Conservation (phyloP, 768 basidiomycete genomes). For the Pholiota conissans region DNA sequence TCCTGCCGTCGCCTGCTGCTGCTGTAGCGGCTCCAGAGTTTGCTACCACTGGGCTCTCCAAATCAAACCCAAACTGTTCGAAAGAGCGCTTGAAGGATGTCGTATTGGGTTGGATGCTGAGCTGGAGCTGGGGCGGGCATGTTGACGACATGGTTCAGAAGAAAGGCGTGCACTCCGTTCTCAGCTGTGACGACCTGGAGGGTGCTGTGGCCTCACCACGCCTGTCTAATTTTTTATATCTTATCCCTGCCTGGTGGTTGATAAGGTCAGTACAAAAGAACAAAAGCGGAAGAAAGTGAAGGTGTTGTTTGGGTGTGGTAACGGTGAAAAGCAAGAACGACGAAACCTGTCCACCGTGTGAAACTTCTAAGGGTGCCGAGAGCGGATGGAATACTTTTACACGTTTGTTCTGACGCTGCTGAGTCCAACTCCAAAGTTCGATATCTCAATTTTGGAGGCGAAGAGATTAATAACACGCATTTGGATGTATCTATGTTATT, state of each 20-base stretch:
- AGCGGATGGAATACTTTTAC: no score
- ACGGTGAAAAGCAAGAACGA: background rate
- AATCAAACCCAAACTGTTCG: slow-evolving; percentile 57
- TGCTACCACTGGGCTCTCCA: slow-evolving; percentile 42
- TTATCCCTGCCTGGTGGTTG: background rate
- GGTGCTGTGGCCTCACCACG: background rate
- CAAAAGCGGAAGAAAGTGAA: background rate
- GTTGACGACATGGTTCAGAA: slow-evolving; percentile 33
- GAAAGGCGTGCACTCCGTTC: slow-evolving; percentile 1
- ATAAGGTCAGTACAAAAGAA: background rate
- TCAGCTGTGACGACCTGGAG: no score
- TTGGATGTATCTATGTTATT: no score
- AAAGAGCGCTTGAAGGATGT: slow-evolving; percentile 64
- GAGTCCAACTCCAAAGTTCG: no score
- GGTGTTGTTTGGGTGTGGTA: background rate
- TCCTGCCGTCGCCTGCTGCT: slow-evolving; percentile 15
- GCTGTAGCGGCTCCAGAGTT: background rate
- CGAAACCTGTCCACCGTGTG: no score
- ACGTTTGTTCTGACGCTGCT: no score
- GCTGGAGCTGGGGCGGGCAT: slow-evolving; percentile 53
- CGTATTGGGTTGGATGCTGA: slow-evolving; percentile 47
- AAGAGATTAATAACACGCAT: no score
- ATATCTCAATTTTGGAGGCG: no score
- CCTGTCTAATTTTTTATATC: background rate
- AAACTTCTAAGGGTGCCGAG: no score